These are phyloP conservation scores for Hebeloma cylindrosporum DNA, from an alignment of 768 basidiomycete species.

Conservation along the genomic window DNA sequence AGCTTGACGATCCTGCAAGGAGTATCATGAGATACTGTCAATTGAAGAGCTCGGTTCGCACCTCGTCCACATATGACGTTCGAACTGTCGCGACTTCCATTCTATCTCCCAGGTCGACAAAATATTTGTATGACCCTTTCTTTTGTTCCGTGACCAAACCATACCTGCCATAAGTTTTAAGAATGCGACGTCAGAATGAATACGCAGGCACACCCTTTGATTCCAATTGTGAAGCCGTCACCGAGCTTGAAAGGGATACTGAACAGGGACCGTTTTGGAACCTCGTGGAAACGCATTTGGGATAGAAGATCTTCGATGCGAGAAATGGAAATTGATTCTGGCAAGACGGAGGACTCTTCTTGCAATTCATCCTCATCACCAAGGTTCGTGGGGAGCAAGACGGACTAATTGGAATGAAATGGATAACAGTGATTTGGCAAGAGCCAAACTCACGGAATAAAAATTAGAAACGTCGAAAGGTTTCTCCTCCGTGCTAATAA, in stretches of 20 bases:
- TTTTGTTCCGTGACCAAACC: slow-evolving; percentile 86
- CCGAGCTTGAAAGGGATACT: slow-evolving; percentile 80
- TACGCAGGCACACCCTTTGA: slow-evolving; percentile 61
- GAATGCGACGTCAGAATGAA: slow-evolving; percentile 7
- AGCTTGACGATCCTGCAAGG: slow-evolving; percentile 40
- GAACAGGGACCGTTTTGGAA: slow-evolving; percentile 81
- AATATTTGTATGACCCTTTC: slow-evolving; percentile 80
- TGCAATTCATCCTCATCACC: slow-evolving; percentile 53
- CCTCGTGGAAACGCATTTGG: slow-evolving; percentile 81
- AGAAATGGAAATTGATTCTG: slow-evolving; percentile 73
- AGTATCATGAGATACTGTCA: not conserved
- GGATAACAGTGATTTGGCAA: not conserved
- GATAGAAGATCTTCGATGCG: slow-evolving; percentile 74
- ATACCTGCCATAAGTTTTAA: slow-evolving; percentile 52
- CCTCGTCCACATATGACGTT: slow-evolving; percentile 79
- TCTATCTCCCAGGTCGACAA: slow-evolving; percentile 72
- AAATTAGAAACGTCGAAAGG: slow-evolving; percentile 75
- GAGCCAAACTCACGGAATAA: slow-evolving; percentile 59
- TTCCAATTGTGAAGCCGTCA: slow-evolving; percentile 69
- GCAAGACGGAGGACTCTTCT: slow-evolving; percentile 47
- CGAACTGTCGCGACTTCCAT: slow-evolving; percentile 74
- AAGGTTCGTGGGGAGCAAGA: slow-evolving; percentile 55
- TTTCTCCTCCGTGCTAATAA: slow-evolving; percentile 69
- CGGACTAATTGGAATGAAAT: slow-evolving; percentile 42
- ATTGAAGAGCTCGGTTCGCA: slow-evolving; percentile 25